phyloP scores from a whole-genome alignment of 2,329 filamentous ascomycete species.

The Cladorrhinum sp. region DNA sequence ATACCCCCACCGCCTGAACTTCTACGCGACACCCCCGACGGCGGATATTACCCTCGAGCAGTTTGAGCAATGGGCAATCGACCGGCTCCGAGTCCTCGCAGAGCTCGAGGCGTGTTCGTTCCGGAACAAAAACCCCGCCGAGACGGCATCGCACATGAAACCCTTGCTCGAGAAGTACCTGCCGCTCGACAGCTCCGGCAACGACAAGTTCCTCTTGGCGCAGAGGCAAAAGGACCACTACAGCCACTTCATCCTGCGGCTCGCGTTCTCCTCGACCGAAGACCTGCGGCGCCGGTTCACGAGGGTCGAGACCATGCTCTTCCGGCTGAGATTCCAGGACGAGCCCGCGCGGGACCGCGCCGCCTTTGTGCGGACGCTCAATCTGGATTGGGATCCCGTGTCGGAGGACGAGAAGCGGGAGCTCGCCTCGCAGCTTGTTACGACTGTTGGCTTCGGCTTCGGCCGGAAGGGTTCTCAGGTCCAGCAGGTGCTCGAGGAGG shows the following conservation, averaged over 20 bases:
- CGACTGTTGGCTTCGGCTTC: slow-evolving; percentile 36
- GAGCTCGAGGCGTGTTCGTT: slow-evolving; percentile 94
- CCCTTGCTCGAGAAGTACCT: slow-evolving; percentile 84
- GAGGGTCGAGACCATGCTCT: slow-evolving; percentile 84
- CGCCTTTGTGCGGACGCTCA: slow-evolving; percentile 72
- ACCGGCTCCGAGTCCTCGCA: slow-evolving; percentile 81
- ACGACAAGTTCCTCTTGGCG: slow-evolving; percentile 51
- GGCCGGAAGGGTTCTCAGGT: slow-evolving; percentile 19
- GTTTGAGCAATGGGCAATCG: slow-evolving; percentile 98
- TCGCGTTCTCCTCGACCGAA: slow-evolving; percentile 89
- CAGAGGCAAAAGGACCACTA: slow-evolving; percentile 96
- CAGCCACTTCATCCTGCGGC: slow-evolving; percentile 90
- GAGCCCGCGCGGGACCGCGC: slow-evolving; percentile 71
- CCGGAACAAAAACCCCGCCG: slow-evolving; percentile 79
- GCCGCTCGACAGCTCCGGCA: slow-evolving; percentile 67
- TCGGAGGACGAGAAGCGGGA: slow-evolving; percentile 71
- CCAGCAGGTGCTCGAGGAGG: slow-evolving; percentile 59
- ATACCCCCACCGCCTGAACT: slow-evolving; percentile 86
- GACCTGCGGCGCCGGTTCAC: slow-evolving; percentile 84
- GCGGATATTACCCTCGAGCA: slow-evolving; percentile 94
- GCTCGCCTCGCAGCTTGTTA: slow-evolving; percentile 59
- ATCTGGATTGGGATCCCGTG: slow-evolving; percentile 82
- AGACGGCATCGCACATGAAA: slow-evolving; percentile 81
- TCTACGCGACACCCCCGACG: slow-evolving; percentile 84
- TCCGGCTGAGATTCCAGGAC: slow-evolving; percentile 74